Base-by-base conservation (phyloP, 2,329 filamentous ascomycete species). In the Capronia coronata region DNA sequence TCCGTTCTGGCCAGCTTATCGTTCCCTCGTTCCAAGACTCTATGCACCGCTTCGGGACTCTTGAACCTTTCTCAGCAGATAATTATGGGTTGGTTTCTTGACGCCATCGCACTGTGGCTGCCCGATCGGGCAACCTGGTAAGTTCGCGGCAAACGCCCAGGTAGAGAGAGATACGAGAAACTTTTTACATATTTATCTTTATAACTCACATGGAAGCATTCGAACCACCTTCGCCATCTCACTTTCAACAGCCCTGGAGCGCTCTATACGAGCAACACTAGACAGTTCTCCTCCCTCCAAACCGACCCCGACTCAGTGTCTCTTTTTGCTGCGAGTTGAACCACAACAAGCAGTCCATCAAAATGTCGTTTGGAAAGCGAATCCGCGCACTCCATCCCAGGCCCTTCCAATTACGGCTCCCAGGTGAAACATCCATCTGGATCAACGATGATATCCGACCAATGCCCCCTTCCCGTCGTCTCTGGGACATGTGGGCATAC, bases 391-490 rank as follows among this genome's bases (percentile, higher is more conserved):
- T 52, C 14, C 40, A 45, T 16, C 49, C 34, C 8, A n/a, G 34
- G 14, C 19, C 34, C 4, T 52, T 35, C 46, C 49, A 29, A 41
- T 43, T 19, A 27, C 34, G 34, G 27, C 30, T 40, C 40, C 23
- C 23, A 23, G 22, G 46, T 32, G 29, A 14, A 54, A 10, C 49
- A 34, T 37, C 34, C 18, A 13, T 37, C 8, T 68, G 63, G 63
- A 66, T 65, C 60, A 70, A 71, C 55, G 64, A 69, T 32, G 68
- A 71, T 57, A 67, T 69, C 42, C 60, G 63, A 21, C 68, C 69
- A 23, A 55, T 71, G 6, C 67, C 68, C 18, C 68, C 68, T 2
- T 58, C 56, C 13, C 62, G 69, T 16, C 63, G 67, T 6, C 64
- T 61, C 29, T 71, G 66, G 66, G 63, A 60, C 13, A 57, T 59